Base-by-base conservation (phyloP, 2,329 filamentous ascomycete genomes). In the Zymoseptoria brevis region DNA sequence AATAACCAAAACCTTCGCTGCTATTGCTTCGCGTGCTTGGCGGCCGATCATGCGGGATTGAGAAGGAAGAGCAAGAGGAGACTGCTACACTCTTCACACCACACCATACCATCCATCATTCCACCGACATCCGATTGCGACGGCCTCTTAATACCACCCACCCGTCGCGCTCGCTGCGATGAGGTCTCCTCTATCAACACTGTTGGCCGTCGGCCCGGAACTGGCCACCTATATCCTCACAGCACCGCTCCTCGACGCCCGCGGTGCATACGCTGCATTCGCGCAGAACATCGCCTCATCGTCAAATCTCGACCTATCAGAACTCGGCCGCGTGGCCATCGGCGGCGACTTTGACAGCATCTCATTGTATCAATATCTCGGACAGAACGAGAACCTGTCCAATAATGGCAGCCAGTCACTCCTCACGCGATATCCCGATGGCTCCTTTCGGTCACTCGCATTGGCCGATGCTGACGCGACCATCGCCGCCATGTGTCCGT, bases 311-410 rank as follows among this genome's bases (percentile, higher is more conserved):
- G 88, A 96, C 71, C 81, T 96, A 60, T 83, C 82, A 26, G 78
- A 85, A 59, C 79, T 99, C 41, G 94, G 94, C 59, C 85, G 88
- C 67, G 86, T 96, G 66, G 91, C 89, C 57, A 81, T 99, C 60
- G 88, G 86, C 1, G 94, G 94, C 67, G 87, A 96, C 75, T 99
- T 96, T 73, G 85, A 89, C 69, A 90, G 91, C 57, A 88, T 97
- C 68, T 96, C 94, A 11, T 79, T 96, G 48, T 97, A 94, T 77
- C 80, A 92, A 71, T 97, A 86, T 69, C 80, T 87, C 69, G 89
- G 88, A 63, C 93, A 99, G 73, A 86, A 80, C 60, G 84, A 93
- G 73, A 78, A 80, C 61, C 76, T 81, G 16, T 83, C 84, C 67
- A 85, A 77, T 68, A 91, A 96, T 79, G 90, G 89, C 71, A 90